Conservation (phyloP, 257 asterid species). For the Nicotiana attenuata region DNA sequence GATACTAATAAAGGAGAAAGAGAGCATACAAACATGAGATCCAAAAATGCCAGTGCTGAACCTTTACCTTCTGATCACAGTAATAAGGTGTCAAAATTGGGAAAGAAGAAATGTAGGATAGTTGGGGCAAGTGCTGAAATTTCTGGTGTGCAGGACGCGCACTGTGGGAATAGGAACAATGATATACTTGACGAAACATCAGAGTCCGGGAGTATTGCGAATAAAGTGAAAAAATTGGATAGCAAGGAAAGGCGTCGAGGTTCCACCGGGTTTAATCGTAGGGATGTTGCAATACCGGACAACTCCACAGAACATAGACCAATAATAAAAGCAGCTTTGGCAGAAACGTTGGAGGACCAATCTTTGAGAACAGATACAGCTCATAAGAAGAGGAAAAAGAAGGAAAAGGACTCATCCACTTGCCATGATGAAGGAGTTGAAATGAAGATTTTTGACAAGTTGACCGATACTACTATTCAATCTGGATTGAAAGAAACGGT, state of each 20-base stretch:
- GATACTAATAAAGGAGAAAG: conserved; percentile 17
- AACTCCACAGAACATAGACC: conserved; percentile 6
- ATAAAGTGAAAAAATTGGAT: conserved; percentile 11
- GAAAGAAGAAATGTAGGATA: not conserved
- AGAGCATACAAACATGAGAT: not conserved
- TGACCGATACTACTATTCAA: too few relatives aligned
- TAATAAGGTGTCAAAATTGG: not conserved
- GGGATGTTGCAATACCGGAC: conserved; percentile 8
- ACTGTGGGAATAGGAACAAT: not conserved
- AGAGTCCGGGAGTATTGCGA: conserved; percentile 14
- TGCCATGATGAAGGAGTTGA: conserved; percentile 9
- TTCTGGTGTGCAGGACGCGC: conserved; percentile 21
- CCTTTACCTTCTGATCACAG: too few relatives aligned
- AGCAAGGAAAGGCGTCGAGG: conserved; percentile 15
- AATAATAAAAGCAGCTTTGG: conserved; percentile 3
- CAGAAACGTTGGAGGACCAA: conserved; percentile 14
- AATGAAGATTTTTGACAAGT: too few relatives aligned
- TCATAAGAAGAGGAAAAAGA: conserved; percentile 16
- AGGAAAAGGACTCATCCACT: not conserved
- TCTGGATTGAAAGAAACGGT: too few relatives aligned
- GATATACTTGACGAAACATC: conserved; percentile 17
- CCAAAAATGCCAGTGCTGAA: not conserved
- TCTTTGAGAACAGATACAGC: not conserved
- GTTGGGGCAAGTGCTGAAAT: conserved; percentile 16
- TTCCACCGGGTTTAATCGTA: not conserved